phyloP scores from a whole-genome alignment of 495 filamentous ascomycete genomes.

The Chaetomium fimeti region DNA sequence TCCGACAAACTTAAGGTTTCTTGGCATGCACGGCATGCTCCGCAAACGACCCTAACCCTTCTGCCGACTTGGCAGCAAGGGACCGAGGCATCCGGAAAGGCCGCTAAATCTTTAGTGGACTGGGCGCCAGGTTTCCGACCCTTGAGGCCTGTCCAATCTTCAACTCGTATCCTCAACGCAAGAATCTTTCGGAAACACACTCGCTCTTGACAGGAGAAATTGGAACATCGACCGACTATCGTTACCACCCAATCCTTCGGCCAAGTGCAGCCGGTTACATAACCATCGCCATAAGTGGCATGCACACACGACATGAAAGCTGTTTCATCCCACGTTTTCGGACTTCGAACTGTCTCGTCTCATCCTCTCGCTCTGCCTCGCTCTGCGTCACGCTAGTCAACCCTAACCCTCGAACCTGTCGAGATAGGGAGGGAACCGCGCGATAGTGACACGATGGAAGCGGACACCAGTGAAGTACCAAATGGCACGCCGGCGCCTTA shows the following conservation, averaged over 20 bases:
- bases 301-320: neutral
- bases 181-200: neutral
- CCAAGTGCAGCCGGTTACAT: neutral
- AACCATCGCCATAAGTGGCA: neutral
- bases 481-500: constrained; percentile 40
- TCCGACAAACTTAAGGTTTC: neutral
- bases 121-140: neutral
- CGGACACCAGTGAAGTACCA: neutral
- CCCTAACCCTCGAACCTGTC: constrained; percentile 15
- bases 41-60: constrained; percentile 1
- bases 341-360: neutral
- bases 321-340: neutral
- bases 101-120: neutral
- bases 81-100: neutral
- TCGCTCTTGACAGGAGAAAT: neutral
- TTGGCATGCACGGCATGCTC: neutral
- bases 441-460: too few relatives aligned
- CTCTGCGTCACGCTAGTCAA: neutral
- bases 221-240: neutral
- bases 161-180: neutral
- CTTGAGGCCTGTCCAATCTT: neutral
- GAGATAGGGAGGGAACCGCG: neutral
- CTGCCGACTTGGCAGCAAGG: neutral
- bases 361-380: neutral
- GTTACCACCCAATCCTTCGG: neutral